Base-by-base conservation (phyloP, 805 yeast genomes). In the Monosporozyma unispora region DNA sequence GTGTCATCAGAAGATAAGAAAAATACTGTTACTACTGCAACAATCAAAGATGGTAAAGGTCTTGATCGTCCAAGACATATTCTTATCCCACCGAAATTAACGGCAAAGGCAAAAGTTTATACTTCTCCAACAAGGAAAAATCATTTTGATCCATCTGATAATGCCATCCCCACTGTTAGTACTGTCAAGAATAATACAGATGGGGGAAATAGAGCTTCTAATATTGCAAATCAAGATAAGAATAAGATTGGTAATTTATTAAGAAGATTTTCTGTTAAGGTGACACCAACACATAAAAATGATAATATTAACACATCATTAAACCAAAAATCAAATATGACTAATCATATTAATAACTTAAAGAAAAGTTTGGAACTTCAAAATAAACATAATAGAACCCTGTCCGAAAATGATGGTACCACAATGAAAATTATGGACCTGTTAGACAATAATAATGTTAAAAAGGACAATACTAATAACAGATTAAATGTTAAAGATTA, bases 61-160 rank as follows among this genome's bases (percentile, higher is more conserved):
- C 16, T 11, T n/a, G 28, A 39, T 11, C 23, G 27, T 10, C 42
- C 42, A 19, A 39, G 27, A 39, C 42, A 41, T 28, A 31, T 21
- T 16, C 21, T 47, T n/a, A 23, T 47, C 3, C 41, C 44, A n/a
- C 49, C 49, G 2, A 47, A 47, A 29, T 22, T 47, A 11, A 39
- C 42, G 3, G 11, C 42, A 7, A 39, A 39, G 12, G 25, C 42
- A 1, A 39, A 21, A 39, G 27, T 39, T 49, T 76, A 69, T 69
- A 77, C 58, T 59, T 78, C 67, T 63, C 76, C 72, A 59, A 78
- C 56, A 8, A 58, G 66, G 48, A 63, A 63, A 33, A 55, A 56
- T 16, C 55, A 52, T 44, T 52, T 23, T 27, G 47, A 52, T 33
- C 51, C 50, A 3, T 47, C 49, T 6, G 45, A 47, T 14, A 46